Base-by-base conservation (phyloP, 352 stramenopile genomes). In the Peronospora tabacina region DNA sequence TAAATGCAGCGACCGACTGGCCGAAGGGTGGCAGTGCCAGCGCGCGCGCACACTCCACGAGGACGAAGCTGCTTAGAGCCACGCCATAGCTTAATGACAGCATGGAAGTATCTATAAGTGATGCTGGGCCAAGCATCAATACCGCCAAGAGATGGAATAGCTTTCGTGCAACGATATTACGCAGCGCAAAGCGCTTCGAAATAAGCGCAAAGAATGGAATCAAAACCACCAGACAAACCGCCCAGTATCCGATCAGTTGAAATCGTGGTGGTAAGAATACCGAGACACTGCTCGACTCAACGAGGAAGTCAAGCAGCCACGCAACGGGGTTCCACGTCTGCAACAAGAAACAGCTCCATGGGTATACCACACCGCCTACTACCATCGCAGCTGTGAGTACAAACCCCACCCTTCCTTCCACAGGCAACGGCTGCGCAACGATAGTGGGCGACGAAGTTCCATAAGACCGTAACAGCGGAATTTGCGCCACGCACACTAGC, bases 61-160 rank as follows among this genome's bases (percentile, higher is more conserved):
- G 58, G 38, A 73, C 66, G 39, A 92, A 92, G n/a, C 75, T 51
- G 11, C 65, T 75, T 33, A 89, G 61, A 9, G 81, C 81, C 7
- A 90, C 75, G 13, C 78, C 79, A 49, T 90, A 90, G 42, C 78
- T 90, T n/a, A 92, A 60, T 11, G 64, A 65, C 6, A 92, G 64
- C 68, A 90, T 85, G 16, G 75, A 40, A 3, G 62, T 39, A 12
- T 84, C 71, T 7, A 61, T 20, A 20, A 77, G 68, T 16, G 63
- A 86, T 43, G 75, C 76, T 9, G 82, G 79, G 2, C 85, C 66
- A 34, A 92, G 83, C 76, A 92, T 83, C 17, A 86, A 7, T 9
- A 90, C 82, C 8, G 82, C 73, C 7, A 90, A 72, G n/a, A 78
- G 41, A 53, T 92, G 82, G 48, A 90, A 92, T 3, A 90, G 61